Evolutionary conservation across 768 basidiomycete species (phyloP), one percentile per base, ranked within the genome.

Genomic region (Mycena haematopus): DNA sequence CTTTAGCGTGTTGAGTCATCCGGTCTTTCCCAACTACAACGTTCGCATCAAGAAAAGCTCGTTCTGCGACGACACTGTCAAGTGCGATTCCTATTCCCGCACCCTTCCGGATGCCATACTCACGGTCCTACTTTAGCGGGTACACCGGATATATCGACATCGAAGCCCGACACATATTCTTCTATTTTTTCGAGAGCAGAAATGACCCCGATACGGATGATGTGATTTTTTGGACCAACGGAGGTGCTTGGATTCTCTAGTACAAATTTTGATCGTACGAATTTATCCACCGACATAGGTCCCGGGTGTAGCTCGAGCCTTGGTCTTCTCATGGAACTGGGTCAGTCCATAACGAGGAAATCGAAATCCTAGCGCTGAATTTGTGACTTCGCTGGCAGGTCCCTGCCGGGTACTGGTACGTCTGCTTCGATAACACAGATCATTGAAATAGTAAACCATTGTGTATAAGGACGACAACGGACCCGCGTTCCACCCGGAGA

Each of bases 131-230:
- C 2, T 21, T 0, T 7, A 87, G 85, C 21, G 75, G 81, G 1
- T 90, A 86, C 70, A 87, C 87, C 0, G 88, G 88, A 11, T 89
- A 89, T 66, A 86, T 90, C 56, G 88, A 89, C 62, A 79, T 87
- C 50, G 77, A 85, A 69, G 78, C 86, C 6, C 79, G 86, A 6
- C 88, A 88, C 68, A 65, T 89, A 19, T 89, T 88, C 70, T 91
- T 91, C 79, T 89, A 89, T 76, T 91, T 91, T 72, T 92, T 92
- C 71, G 89, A 92, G 71, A 88, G 86, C 58, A 76, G 91, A 52
- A 82, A 74, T 54, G 77, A 87, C 62, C 86, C 88, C 6, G 81
- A 79, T 38, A 82, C 75, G 56, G 86, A 87, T 70, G 86, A 87
- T 65, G 82, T 88, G 7, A 84, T 87, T 11, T 84, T 87, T 68